These are phyloP conservation scores for Thymus quinquecostatus DNA, from an alignment of 257 asterid species.

Conservation along the genomic window DNA sequence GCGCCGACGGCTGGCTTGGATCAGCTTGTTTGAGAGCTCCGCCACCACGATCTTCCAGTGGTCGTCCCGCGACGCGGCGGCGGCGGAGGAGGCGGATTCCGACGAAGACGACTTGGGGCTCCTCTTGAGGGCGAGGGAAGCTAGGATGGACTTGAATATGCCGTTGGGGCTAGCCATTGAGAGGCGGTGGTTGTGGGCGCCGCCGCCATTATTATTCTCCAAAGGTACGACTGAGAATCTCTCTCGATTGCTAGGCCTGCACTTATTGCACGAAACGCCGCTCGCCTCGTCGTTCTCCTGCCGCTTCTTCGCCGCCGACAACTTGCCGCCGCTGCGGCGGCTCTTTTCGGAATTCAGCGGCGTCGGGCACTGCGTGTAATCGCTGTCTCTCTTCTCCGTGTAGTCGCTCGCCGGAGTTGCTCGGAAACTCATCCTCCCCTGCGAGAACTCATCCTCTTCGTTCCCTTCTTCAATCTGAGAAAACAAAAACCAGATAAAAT, in stretches of 20 bases:
- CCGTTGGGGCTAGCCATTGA: constrained; percentile 77
- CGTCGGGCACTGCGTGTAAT: constrained; percentile 52
- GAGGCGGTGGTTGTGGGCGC: constrained; percentile 35
- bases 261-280: constrained; percentile 84
- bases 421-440: constrained; percentile 61
- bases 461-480: constrained; percentile 87
- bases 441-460: constrained; percentile 81
- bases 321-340: constrained; percentile 23
- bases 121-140: constrained; percentile 55
- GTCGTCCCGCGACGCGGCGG: constrained; percentile 57
- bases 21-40: constrained; percentile 79
- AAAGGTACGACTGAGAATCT: constrained; percentile 66
- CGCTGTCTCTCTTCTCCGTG: constrained; percentile 33
- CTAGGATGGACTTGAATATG: constrained; percentile 62
- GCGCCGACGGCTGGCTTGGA: constrained; percentile 71
- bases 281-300: constrained; percentile 35
- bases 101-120: constrained; percentile 60
- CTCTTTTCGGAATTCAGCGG: constrained; percentile 50
- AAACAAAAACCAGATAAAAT: neutral
- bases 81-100: constrained; percentile 35
- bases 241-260: constrained; percentile 78
- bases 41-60: constrained; percentile 82
- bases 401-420: constrained; percentile 60
- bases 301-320: constrained; percentile 34
- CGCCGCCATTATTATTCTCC: constrained; percentile 38